Conservation (phyloP, 1,284 basidiomycete species). For the Termitomyces sp. region DNA sequence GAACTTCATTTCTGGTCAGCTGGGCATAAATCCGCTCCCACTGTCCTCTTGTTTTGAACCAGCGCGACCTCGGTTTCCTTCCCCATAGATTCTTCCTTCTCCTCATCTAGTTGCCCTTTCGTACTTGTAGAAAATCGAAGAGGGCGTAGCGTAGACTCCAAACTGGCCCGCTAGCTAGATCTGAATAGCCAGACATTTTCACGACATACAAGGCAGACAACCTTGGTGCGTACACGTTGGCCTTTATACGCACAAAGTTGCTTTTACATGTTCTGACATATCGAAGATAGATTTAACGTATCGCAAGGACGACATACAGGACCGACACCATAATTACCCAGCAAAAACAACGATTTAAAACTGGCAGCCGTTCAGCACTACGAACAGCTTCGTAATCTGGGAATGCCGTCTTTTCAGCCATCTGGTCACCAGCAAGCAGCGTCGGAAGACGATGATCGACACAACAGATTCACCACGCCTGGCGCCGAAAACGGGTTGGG, state of each 20-base stretch:
- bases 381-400: conserved; percentile 19
- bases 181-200: conserved; percentile 13
- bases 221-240: conserved; percentile 13
- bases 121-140: conserved; percentile 10
- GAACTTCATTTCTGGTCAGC: conserved; percentile 22
- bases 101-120: conserved; percentile 10
- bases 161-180: conserved; percentile 15
- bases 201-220: conserved; percentile 15
- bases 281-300: conserved; percentile 9
- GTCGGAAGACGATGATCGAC: conserved; percentile 38
- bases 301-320: conserved; percentile 9
- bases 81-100: conserved; percentile 21
- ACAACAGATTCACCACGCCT: conserved; percentile 50
- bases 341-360: conserved; percentile 14
- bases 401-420: conserved; percentile 20
- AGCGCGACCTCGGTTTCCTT: conserved; percentile 14
- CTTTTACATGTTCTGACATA: conserved; percentile 8
- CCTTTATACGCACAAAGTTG: not conserved
- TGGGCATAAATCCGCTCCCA: conserved; percentile 23
- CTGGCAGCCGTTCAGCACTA: conserved; percentile 22
- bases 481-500: conserved; percentile 28
- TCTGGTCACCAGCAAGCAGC: conserved; percentile 15
- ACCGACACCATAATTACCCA: conserved; percentile 13
- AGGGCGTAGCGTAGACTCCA: conserved; percentile 12
- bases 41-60: conserved; percentile 20